Evolutionary conservation across 164 flowering plant species (phyloP).

Genomic region (Stephania cephalantha): DNA sequence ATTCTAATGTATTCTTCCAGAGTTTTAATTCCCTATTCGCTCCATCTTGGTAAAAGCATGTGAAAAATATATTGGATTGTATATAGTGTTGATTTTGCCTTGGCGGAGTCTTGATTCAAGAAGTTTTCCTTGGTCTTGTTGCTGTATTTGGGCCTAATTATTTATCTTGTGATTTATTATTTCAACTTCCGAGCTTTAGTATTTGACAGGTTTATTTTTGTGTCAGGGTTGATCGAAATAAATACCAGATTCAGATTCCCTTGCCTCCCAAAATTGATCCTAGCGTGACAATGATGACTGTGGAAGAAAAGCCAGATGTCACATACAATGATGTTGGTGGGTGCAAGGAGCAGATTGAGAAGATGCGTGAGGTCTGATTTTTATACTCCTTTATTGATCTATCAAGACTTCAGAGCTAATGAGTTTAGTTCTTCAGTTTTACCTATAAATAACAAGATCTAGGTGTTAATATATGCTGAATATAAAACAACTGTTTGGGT

Average conservation of each 20-base stretch:
- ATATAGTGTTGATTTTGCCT: background rate
- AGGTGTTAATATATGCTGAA: background rate
- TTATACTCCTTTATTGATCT: background rate
- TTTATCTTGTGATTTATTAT: background rate
- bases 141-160: too few relatives aligned
- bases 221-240: conserved; percentile 87
- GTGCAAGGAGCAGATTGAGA: conserved; percentile 95
- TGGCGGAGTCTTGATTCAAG: background rate
- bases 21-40: too few relatives aligned
- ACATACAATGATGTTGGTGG: conserved; percentile 99
- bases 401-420: background rate
- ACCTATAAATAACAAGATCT: background rate
- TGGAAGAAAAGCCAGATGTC: conserved; percentile 97
- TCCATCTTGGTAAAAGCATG: background rate
- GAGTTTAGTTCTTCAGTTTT: background rate
- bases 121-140: too few relatives aligned
- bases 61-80: background rate
- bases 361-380: conserved; percentile 82
- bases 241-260: conserved; percentile 95
- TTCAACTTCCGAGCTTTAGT: background rate
- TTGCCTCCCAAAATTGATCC: conserved; percentile 98
- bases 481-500: background rate
- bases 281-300: conserved; percentile 99
- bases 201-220: background rate
- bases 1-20: too few relatives aligned